Percentiles rank a stretch among this genome's conserved stretches.
Conservation (phyloP, 1,139 yeast species). For the Meyerozyma elateridarum region DNA sequence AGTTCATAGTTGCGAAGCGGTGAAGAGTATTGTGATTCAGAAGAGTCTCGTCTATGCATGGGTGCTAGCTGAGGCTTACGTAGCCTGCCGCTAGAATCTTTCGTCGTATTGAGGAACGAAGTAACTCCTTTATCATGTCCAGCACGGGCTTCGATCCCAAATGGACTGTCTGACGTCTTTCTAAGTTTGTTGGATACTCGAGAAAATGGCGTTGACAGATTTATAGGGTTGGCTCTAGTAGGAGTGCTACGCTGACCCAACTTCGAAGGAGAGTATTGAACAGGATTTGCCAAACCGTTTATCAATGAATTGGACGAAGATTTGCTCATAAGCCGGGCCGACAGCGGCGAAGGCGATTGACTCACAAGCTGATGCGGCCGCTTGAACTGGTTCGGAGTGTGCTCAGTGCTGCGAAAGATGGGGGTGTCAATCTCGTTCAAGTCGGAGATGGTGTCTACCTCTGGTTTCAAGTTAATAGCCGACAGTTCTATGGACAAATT, state of each 20-base stretch:
- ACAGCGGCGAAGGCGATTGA: slow-evolving; percentile 43
- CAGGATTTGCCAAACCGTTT: slow-evolving; percentile 11
- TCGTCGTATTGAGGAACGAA: slow-evolving; percentile 1
- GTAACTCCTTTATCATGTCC: slow-evolving; percentile 7
- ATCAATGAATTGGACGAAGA: slow-evolving; percentile 5
- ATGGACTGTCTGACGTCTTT: slow-evolving; percentile 5
- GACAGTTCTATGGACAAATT: slow-evolving; percentile 39
- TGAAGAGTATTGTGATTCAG: slow-evolving; percentile 6
- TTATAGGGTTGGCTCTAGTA: slow-evolving; percentile 16
- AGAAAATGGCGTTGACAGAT: slow-evolving; percentile 2
- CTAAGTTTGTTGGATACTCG: slow-evolving; percentile 7
- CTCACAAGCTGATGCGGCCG: slow-evolving; percentile 45
- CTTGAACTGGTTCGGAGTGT: slow-evolving; percentile 37
- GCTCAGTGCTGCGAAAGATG: slow-evolving; percentile 13
- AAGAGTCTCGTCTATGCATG: too few relatives aligned
- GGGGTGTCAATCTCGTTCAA: slow-evolving; percentile 27
- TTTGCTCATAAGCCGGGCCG: slow-evolving; percentile 9
- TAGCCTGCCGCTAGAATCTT: slow-evolving; percentile 10
- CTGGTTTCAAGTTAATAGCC: slow-evolving; percentile 12
- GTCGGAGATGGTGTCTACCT: slow-evolving; percentile 25
- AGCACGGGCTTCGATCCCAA: background rate
- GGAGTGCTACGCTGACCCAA: slow-evolving; percentile 32
- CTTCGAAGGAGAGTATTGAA: slow-evolving; percentile 29
- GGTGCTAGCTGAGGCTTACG: slow-evolving; percentile 14
- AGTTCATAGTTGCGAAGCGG: too few relatives aligned